Evolutionary conservation across 768 basidiomycete genomes (phyloP).

Genomic region (Suillus weaverae): DNA sequence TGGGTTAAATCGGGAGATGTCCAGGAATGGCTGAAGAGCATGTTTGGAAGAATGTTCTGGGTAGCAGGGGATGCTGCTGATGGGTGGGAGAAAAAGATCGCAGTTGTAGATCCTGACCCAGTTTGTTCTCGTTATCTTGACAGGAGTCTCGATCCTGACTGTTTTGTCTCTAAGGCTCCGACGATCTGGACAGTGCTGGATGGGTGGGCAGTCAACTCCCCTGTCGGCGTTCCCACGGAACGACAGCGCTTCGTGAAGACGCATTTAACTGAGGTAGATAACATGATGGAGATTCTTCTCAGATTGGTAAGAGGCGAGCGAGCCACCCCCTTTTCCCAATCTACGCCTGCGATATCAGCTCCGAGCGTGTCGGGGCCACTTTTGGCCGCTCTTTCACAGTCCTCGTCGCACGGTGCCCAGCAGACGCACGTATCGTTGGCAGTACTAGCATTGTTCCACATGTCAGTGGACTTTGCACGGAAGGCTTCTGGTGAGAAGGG

Average conservation of each 20-base stretch:
- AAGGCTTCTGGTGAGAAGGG: constrained; percentile 68
- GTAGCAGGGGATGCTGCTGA: constrained; percentile 80
- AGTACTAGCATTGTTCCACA: constrained; percentile 86
- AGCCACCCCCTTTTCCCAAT: constrained; percentile 66
- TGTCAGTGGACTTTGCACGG: constrained; percentile 79
- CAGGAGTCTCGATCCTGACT: neutral
- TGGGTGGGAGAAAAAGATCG: constrained; percentile 93
- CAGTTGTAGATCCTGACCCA: constrained; percentile 91
- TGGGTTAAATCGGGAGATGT: constrained; percentile 96
- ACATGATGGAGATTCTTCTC: constrained; percentile 89
- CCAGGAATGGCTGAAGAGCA: constrained; percentile 89
- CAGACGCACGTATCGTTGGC: constrained; percentile 96
- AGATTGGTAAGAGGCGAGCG: constrained; percentile 91
- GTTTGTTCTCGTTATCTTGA: constrained; percentile 49
- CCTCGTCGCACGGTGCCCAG: constrained; percentile 79
- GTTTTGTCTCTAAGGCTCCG: constrained; percentile 60
- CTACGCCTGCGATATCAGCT: constrained; percentile 58
- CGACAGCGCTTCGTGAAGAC: constrained; percentile 88
- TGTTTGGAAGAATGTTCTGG: constrained; percentile 89
- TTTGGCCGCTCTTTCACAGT: constrained; percentile 66
- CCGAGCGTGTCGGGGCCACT: constrained; percentile 70
- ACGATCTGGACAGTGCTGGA: constrained; percentile 91
- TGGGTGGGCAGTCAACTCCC: constrained; percentile 84
- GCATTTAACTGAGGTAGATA: constrained; percentile 83
- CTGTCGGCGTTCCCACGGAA: constrained; percentile 69